Evolutionary conservation across 2,329 filamentous ascomycete genomes (phyloP), one percentile per base, ranked within the genome.

Genomic region (Ceratocystis cubensis): DNA sequence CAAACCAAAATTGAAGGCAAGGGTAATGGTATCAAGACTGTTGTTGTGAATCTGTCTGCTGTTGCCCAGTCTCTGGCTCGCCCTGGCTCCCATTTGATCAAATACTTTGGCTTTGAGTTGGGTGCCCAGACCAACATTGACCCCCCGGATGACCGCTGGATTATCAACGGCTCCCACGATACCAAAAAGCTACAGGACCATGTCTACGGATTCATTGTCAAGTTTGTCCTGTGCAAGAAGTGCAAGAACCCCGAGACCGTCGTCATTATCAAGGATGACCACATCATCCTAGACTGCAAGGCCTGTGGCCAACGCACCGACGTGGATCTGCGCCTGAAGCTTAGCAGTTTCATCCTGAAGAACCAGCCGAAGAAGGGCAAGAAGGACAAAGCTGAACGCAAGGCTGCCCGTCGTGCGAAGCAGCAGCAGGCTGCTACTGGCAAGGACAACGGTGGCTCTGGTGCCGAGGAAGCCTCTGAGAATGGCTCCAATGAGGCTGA

Each of bases 1-100:
- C 91, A 96, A 83, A 96, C 94, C 78, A 99, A 99, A 84, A 95
- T 99, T 73, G 94, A 99, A 81, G 94, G 94, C 80, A 99, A 99
- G 80, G 94, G 94, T 72, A 99, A 99, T 81, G 94, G 94, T 75
- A 99, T 99, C 86, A 99, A 99, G 83, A 99, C 72, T 73, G 94
- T 99, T 74, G 88, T 99, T 73, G 91, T 96, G 84, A 99, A 99
- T 79, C 80, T 99, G 75, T 90, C 87, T 83, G 95, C 89, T 75
- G 91, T 99, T 72, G 92, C 93, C 73, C 83, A 89, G 74, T 95
- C 93, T 70, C 86, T 99, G 72, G 91, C 90, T 73, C 93, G 94
- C 73, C 93, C 93, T 70, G 91, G 92, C 71, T 83, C 90, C 74
- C 96, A 96, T 77, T 85, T 99, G 75, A 97, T 99, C 87, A 99